Evolutionary conservation across 2,329 filamentous ascomycete genomes (phyloP), one percentile per base, ranked within the genome.

Genomic region (Alternaria gansuensis): DNA sequence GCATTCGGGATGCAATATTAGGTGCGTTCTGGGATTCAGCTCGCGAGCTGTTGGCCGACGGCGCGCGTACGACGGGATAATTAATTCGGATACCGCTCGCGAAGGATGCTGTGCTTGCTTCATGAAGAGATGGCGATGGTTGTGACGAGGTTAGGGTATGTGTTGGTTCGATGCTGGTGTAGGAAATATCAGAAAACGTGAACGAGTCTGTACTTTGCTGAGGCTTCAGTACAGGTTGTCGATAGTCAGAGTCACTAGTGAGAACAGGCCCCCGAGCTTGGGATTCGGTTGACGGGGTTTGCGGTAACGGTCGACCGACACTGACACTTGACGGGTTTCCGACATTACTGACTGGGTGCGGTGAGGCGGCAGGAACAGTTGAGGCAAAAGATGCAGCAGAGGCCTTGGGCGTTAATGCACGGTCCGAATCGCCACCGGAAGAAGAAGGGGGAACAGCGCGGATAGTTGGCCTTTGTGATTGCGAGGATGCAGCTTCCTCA

Each of bases 1-100:
- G 73, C 77, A 79, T 79, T 72, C 76, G 77, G 66, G 75, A 72
- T 48, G 74, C 65, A 44, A 76, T 73, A 49, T 65, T 73, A 23
- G 73, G 71, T 51, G 73, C 55, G 34, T 72, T 66, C 50, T 74
- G 73, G 53, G 74, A 73, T 58, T 73, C 69, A 49, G 73, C 74
- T 67, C 72, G 74, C 66, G 73, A 71, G 66, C 70, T 74, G 63
- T 66, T 77, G 51, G 71, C 65, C 45, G 77, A 76, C 39, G 76
- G 69, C 45, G 71, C 68, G 59, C 73, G 76, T 53, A 77, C 69
- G 59, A 75, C 54, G 44, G 77, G 75, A 64, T 75, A 77, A 52
- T 75, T 69, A 39, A 79, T 58, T 70, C 63, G 71, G 50, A 68
- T 65, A 62, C 75, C 75, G 65, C 69, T 75, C 66, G 71, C 65